Base-by-base conservation (phyloP, 2,329 filamentous ascomycete genomes). In the Sporothrix humicola region DNA sequence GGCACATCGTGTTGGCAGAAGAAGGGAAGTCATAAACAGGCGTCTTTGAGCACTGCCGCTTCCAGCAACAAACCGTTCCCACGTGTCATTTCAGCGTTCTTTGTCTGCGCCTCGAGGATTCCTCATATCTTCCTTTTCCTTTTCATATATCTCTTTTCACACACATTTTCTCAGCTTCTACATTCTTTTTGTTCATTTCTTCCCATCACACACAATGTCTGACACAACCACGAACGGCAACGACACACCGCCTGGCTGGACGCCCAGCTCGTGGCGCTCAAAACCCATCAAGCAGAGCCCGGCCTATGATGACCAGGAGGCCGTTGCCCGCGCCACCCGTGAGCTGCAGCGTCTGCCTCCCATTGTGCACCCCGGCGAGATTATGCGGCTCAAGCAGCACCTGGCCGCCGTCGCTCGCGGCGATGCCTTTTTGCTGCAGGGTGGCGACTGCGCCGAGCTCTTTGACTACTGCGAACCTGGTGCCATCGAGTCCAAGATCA, bases 401-500 rank as follows among this genome's bases (percentile, higher is more conserved):
- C 87, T 99, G 26, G 89, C 90, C 74, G 93, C 97, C 83, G 96
- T 97, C 6, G 96, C 96, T 5, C 85, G 92, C 50, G 96, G 96
- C 48, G 94, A 95, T 77, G 93, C 95, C 13, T 98, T 99, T 81
- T 87, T 99, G 10, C 89, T 99, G 3, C 96, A 99, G 84, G 96
- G 96, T 74, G 96, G 95, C 76, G 96, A 99, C 83, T 99, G 96
- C 80, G 96, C 96, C 17, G 96, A 99, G 84, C 88, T 98, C 10
- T 99, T 99, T 79, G 94, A 96, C 82, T 99, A 99, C 85, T 99
- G 96, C 83, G 91, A 93, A 78, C 92, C 94, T 81, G 88, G 89
- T 15, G 92, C 93, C 77, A 98, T 99, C 78, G 94, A 98, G 83
- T 92, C 93, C 76, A 99, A 98, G 86, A 94, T 98, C 82, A 98